These are phyloP conservation scores for Nicotiana obtusifolia DNA, from an alignment of 257 asterid genomes.

Conservation along the genomic window DNA sequence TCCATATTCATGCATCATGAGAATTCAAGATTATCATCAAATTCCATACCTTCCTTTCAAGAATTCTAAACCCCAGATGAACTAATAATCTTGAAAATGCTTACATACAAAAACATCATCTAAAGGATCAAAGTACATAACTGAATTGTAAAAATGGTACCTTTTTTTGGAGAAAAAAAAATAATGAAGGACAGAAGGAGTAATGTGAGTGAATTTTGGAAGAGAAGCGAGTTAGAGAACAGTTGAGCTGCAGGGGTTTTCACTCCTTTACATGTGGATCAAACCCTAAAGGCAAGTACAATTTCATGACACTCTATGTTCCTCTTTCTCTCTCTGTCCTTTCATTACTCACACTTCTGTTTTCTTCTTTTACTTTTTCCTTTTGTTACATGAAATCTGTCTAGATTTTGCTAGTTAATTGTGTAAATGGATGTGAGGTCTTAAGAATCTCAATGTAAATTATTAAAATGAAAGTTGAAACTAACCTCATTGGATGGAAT, in stretches of 20 bases:
- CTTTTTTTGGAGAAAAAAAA: background rate
- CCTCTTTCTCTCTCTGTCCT: slow-evolving; percentile 4
- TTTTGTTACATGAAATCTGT: background rate
- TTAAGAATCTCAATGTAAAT: background rate
- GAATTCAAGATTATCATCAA: slow-evolving; percentile 19
- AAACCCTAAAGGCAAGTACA: slow-evolving; percentile 31
- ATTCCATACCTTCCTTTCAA: slow-evolving; percentile 12
- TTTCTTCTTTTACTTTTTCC: background rate
- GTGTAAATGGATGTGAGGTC: background rate
- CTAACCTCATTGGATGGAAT: background rate
- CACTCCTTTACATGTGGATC: slow-evolving; percentile 27
- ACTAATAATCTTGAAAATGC: slow-evolving; percentile 1
- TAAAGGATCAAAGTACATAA: background rate
- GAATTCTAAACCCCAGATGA: background rate
- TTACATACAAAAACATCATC: background rate
- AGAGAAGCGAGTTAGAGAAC: slow-evolving; percentile 3
- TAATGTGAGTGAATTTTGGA: slow-evolving; percentile 15
- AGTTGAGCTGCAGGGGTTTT: slow-evolving; percentile 20
- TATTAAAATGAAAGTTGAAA: background rate
- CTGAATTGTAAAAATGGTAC: background rate
- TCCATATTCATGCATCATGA: slow-evolving; percentile 24
- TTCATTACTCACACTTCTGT: background rate
- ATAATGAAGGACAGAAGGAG: background rate
- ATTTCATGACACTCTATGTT: slow-evolving; percentile 7
- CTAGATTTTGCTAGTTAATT: background rate